phyloP scores from a whole-genome alignment of 805 yeast genomes.

The Candida xiaguanensis region DNA sequence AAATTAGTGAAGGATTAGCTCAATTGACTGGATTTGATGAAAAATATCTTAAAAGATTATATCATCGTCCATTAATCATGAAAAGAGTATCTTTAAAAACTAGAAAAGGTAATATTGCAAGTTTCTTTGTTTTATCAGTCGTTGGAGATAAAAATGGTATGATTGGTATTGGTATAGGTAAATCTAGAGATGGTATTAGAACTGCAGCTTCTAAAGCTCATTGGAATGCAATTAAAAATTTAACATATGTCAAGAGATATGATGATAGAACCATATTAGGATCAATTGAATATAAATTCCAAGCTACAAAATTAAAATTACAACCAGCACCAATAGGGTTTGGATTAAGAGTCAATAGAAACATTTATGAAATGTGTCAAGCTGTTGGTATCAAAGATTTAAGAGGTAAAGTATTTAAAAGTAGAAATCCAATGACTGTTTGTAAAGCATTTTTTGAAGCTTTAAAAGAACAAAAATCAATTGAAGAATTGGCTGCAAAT shows the following conservation, averaged over 20 bases:
- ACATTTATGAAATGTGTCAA: conserved; percentile 85
- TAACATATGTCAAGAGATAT: conserved; percentile 76
- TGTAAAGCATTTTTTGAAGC: conserved; percentile 89
- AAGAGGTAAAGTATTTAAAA: conserved; percentile 85
- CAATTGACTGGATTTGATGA: conserved; percentile 65
- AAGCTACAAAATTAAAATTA: conserved; percentile 78
- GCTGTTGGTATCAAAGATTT: conserved; percentile 93
- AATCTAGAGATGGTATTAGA: conserved; percentile 71
- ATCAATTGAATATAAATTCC: conserved; percentile 75
- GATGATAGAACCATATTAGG: conserved; percentile 91
- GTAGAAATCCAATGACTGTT: conserved; percentile 93
- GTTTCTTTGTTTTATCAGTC: conserved; percentile 78
- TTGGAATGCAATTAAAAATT: conserved; percentile 89
- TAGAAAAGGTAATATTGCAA: conserved; percentile 82
- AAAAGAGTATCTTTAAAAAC: conserved; percentile 90
- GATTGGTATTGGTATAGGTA: conserved; percentile 94
- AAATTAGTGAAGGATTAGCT: conserved; percentile 52
- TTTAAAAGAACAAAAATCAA: conserved; percentile 69
- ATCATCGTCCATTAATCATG: conserved; percentile 63
- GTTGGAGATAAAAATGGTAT: conserved; percentile 93
- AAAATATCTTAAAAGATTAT: conserved; percentile 55
- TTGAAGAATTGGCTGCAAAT: conserved; percentile 83
- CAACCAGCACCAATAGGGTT: conserved; percentile 90
- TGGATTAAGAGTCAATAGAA: conserved; percentile 88
- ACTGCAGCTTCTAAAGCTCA: conserved; percentile 80